Percentiles rank a stretch among this genome's conserved stretches.
Conservation (phyloP, 345 rosid species). For the Lepidium aucheri region DNA sequence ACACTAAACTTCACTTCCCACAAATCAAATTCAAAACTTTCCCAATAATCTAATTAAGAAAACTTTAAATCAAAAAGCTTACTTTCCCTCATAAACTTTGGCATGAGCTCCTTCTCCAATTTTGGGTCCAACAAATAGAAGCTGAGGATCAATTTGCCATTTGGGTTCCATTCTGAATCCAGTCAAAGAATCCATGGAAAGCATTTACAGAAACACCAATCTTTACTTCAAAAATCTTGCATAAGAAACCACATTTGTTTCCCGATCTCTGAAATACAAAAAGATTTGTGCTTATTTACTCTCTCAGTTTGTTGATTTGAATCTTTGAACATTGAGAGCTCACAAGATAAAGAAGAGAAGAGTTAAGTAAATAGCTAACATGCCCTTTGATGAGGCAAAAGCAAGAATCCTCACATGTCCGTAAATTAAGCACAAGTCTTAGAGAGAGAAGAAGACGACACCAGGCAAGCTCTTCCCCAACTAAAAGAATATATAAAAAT, state of each 20-base stretch:
- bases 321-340: conserved; percentile 8
- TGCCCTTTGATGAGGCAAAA: conserved; percentile 33
- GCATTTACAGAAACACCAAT: background rate
- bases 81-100: conserved; percentile 97
- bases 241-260: conserved; percentile 23
- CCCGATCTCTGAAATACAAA: conserved; percentile 13
- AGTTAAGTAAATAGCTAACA: conserved; percentile 34
- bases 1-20: background rate
- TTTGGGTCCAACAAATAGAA: conserved; percentile 88
- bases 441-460: conserved; percentile 25
- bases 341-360: conserved; percentile 30
- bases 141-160: conserved; percentile 89
- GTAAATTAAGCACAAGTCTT: conserved; percentile 22
- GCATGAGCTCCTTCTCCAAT: conserved; percentile 99
- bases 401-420: conserved; percentile 36
- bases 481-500: background rate
- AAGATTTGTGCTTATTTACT: background rate
- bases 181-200: conserved; percentile 69
- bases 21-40: background rate
- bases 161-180: conserved; percentile 55
- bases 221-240: conserved; percentile 16
- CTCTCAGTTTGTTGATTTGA: conserved; percentile 13
- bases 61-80: conserved; percentile 26
- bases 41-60: background rate
- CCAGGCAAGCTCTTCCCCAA: conserved; percentile 27